Percentiles rank a stretch among this genome's conserved stretches.
These are phyloP conservation scores for Linnemannia hyalina DNA, from an alignment of 192 early-diverging fungal genomes.

Conservation along the genomic window DNA sequence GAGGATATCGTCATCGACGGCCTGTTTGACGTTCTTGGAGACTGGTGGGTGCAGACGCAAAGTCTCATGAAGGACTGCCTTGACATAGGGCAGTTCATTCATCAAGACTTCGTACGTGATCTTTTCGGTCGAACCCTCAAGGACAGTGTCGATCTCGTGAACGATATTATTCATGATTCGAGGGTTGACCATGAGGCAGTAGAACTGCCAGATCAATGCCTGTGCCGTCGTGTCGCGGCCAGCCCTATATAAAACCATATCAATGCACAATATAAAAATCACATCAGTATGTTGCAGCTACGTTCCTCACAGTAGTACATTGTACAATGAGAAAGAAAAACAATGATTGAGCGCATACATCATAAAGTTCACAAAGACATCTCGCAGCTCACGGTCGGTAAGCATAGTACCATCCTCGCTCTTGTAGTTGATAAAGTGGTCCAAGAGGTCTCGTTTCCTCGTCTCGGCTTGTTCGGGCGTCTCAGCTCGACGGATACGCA, in stretches of 20 bases:
- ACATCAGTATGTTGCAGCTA: too few species aligned
- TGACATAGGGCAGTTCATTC: constrained; percentile 35
- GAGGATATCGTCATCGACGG: constrained; percentile 67
- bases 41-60: constrained; percentile 77
- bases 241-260: constrained; percentile 17
- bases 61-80: constrained; percentile 63
- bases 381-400: constrained; percentile 55
- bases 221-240: constrained; percentile 73
- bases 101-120: constrained; percentile 35
- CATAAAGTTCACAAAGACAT: constrained; percentile 62
- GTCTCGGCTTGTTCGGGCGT: neutral
- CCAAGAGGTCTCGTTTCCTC: constrained; percentile 40
- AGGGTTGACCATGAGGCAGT: constrained; percentile 59
- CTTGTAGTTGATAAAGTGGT: constrained; percentile 54
- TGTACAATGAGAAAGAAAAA: neutral
- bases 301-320: neutral
- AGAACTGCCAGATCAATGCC: constrained; percentile 67
- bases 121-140: constrained; percentile 22
- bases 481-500: constrained; percentile 21
- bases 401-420: constrained; percentile 53
- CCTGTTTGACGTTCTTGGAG: constrained; percentile 69
- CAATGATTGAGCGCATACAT: constrained; percentile 14
- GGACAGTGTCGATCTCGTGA: constrained; percentile 53
- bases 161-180: constrained; percentile 44
- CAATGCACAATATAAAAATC: neutral